Percentiles rank a stretch among this genome's conserved stretches.
phyloP scores from a whole-genome alignment of 441 rosid genomes.

The Metrosideros polymorpha region DNA sequence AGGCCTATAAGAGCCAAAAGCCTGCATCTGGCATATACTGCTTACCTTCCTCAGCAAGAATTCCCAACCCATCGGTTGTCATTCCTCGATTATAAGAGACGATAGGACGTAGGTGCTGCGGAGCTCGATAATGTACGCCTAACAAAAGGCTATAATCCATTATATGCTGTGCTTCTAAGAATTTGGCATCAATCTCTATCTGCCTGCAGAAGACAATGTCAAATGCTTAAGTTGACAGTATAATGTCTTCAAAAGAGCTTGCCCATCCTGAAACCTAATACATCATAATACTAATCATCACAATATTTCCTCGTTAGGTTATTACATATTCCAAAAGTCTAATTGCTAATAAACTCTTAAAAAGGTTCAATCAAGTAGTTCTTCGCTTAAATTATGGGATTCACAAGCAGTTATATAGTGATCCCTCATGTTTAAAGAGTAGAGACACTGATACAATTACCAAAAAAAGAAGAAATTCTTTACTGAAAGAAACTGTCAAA shows the following conservation, averaged over 20 bases:
- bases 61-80: conserved; percentile 62
- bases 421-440: not conserved
- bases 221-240: not conserved
- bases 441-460: not conserved
- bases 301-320: not conserved
- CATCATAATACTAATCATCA: not conserved
- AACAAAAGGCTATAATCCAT: conserved; percentile 99
- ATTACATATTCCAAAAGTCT: not conserved
- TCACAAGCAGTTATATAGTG: not conserved
- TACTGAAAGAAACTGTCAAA: not conserved
- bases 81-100: conserved; percentile 29
- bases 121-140: conserved; percentile 99
- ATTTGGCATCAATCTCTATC: conserved; percentile 80
- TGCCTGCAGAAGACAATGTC: conserved; percentile 37
- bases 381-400: not conserved
- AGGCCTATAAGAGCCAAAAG: not conserved
- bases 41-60: conserved; percentile 86
- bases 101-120: conserved; percentile 62
- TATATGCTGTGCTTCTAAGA: conserved; percentile 75
- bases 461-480: not conserved
- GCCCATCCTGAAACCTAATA: not conserved
- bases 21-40: not conserved
- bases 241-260: not conserved
- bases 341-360: not conserved
- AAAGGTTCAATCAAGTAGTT: not conserved